Conservation (phyloP, 495 filamentous ascomycete species). For the Lepidopterella palustris region DNA sequence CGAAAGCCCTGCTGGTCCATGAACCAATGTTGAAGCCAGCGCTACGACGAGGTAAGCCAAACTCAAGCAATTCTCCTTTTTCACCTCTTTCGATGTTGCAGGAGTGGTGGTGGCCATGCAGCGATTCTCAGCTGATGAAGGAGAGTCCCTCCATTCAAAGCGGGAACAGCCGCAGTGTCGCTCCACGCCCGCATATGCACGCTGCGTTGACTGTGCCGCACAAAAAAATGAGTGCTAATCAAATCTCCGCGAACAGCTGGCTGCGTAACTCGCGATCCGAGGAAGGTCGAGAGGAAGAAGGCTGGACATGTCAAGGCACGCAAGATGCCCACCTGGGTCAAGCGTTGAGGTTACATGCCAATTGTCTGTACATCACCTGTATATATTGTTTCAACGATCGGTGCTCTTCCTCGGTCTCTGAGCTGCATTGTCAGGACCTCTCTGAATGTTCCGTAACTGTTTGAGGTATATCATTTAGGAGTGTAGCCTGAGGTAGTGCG, state of each 20-base stretch:
- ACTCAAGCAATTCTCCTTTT: not conserved
- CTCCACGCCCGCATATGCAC: conserved; percentile 1
- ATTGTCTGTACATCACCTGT: conserved; percentile 19
- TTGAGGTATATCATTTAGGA: not conserved
- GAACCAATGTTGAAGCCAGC: conserved; percentile 85
- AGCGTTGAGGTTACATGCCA: conserved; percentile 50
- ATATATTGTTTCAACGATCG: conserved; percentile 9
- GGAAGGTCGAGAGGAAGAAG: conserved; percentile 97
- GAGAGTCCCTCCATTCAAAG: not conserved
- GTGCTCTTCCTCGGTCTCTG: not conserved
- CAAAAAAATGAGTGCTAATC: conserved; percentile 12
- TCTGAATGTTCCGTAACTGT: not conserved
- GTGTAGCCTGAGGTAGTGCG: not conserved
- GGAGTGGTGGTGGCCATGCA: not conserved
- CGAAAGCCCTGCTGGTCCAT: conserved; percentile 79
- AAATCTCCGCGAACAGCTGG: conserved; percentile 58
- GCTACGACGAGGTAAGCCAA: conserved; percentile 73
- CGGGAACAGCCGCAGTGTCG: conserved; percentile 2
- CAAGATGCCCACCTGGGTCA: conserved; percentile 98
- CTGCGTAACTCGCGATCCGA: conserved; percentile 82
- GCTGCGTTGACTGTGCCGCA: not conserved
- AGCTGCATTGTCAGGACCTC: not conserved
- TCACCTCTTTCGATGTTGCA: conserved; percentile 9
- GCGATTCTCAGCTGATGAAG: not conserved
- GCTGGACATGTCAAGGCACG: conserved; percentile 88